A percentile compares a stretch with the other conserved stretches of the same genome.
Conservation (phyloP, 352 stramenopile species). For the Phytopythium kandeliae region DNA sequence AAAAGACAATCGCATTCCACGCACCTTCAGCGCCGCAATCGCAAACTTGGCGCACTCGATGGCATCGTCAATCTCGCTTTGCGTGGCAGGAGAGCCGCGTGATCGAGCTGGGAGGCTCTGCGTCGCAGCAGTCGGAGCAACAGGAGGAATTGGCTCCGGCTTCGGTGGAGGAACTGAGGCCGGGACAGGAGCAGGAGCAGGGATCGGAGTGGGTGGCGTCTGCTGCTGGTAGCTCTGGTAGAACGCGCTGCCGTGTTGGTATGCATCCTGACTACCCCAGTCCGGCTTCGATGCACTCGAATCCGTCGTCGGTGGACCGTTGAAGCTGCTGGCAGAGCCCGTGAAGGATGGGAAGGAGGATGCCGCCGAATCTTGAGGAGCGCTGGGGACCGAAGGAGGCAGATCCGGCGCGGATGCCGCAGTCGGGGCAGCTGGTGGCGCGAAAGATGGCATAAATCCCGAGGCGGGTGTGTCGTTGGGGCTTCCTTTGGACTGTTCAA, state of each 20-base stretch:
- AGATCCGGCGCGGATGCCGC: conserved; percentile 10
- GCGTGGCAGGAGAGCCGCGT: conserved; percentile 35
- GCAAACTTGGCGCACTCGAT: conserved; percentile 84
- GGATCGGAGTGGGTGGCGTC: background rate
- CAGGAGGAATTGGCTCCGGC: background rate
- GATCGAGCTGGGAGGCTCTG: conserved; percentile 13
- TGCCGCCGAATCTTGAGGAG: conserved; percentile 8
- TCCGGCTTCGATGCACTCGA: background rate
- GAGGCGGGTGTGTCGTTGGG: background rate
- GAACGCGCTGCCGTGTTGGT: background rate
- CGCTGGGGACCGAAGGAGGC: background rate
- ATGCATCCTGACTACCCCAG: conserved; percentile 3
- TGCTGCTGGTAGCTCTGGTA: conserved; percentile 6
- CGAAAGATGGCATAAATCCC: background rate
- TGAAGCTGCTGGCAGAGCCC: conserved; percentile 25
- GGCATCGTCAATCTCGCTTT: conserved; percentile 76
- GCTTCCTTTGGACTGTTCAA: conserved; percentile 1
- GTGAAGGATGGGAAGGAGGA: conserved; percentile 46
- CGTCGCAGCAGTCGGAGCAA: conserved; percentile 8
- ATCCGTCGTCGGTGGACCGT: conserved; percentile 6
- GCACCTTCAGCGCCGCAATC: conserved; percentile 72
- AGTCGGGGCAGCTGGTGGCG: conserved; percentile 3
- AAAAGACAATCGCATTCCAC: background rate
- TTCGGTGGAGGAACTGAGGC: no score
- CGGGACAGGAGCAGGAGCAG: no score